Conservation (phyloP, 2,329 filamentous ascomycete genomes). For the Botrytis hyacinthi region DNA sequence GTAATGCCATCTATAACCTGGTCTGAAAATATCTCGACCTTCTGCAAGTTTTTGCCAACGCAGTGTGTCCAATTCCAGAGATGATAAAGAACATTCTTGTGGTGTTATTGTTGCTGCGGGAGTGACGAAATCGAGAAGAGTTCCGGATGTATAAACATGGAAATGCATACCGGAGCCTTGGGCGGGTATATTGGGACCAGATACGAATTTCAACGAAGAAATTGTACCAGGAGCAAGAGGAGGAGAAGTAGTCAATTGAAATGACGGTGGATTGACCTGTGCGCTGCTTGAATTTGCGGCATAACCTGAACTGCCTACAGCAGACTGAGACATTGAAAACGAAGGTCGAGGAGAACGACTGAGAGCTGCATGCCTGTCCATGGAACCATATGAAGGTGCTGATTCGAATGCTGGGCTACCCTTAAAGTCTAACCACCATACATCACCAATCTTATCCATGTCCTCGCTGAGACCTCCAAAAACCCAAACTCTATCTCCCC, state of each 20-base stretch:
- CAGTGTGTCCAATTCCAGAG: slow-evolving; percentile 79
- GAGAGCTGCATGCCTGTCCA: slow-evolving; percentile 42
- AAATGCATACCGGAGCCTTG: slow-evolving; percentile 93
- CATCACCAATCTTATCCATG: slow-evolving; percentile 93
- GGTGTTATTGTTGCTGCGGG: slow-evolving; percentile 83
- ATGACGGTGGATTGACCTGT: slow-evolving; percentile 64
- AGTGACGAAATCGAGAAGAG: slow-evolving; percentile 89
- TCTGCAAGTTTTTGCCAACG: slow-evolving; percentile 96
- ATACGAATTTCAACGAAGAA: slow-evolving; percentile 85
- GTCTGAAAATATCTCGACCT: slow-evolving; percentile 87
- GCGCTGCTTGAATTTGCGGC: slow-evolving; percentile 66
- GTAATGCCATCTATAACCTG: slow-evolving; percentile 96
- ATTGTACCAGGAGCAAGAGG: slow-evolving; percentile 86
- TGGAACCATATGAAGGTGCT: slow-evolving; percentile 56
- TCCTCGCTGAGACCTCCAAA: slow-evolving; percentile 93
- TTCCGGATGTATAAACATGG: slow-evolving; percentile 90
- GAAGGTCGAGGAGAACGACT: slow-evolving; percentile 50
- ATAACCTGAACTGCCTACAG: slow-evolving; percentile 61
- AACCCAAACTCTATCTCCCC: slow-evolving; percentile 89
- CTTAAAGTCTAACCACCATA: slow-evolving; percentile 97
- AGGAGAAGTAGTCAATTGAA: slow-evolving; percentile 68
- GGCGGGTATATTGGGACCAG: slow-evolving; percentile 79
- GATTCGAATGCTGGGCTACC: slow-evolving; percentile 82
- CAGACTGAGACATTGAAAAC: slow-evolving; percentile 51
- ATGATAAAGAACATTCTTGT: slow-evolving; percentile 86